Conservation (phyloP, 805 yeast species). For the Lachancea sp. region DNA sequence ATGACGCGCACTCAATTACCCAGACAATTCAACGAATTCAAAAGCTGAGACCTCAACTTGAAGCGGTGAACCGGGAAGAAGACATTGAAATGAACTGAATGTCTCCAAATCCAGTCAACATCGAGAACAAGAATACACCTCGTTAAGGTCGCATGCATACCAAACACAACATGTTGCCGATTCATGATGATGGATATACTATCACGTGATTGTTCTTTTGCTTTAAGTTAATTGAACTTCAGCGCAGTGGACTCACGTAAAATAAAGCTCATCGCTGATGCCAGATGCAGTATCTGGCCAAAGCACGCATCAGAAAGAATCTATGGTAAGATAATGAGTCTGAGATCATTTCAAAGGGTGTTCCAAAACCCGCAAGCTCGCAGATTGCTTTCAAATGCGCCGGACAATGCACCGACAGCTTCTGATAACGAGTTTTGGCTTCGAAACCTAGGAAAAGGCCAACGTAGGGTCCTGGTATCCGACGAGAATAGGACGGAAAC, state of each 20-base stretch:
- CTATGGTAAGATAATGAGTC: background rate
- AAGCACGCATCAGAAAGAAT: no score
- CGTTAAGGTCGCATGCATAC: no score
- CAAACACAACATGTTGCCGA: no score
- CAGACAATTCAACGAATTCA: slow-evolving; percentile 26
- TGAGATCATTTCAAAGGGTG: no score
- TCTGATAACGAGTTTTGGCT: slow-evolving; percentile 41
- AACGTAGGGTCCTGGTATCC: background rate
- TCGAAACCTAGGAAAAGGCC: slow-evolving; percentile 15
- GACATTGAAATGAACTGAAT: slow-evolving; percentile 6
- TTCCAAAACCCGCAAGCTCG: background rate
- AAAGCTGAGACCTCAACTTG: slow-evolving; percentile 11
- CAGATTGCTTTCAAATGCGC: slow-evolving; percentile 14
- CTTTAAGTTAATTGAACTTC: background rate
- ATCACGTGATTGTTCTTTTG: background rate
- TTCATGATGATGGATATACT: no score
- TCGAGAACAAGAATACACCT: no score
- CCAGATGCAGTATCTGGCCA: no score
- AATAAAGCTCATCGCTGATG: no score
- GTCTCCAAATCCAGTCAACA: no score
- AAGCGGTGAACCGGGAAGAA: slow-evolving; percentile 1
- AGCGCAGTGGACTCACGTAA: no score
- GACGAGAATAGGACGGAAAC: background rate
- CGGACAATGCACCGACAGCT: slow-evolving; percentile 38
- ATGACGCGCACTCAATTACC: slow-evolving; percentile 24